A percentile compares a stretch with the other conserved stretches of the same genome.
Conservation (phyloP, 148 eudicot genomes). For the Vaccinium macrocarpon region DNA sequence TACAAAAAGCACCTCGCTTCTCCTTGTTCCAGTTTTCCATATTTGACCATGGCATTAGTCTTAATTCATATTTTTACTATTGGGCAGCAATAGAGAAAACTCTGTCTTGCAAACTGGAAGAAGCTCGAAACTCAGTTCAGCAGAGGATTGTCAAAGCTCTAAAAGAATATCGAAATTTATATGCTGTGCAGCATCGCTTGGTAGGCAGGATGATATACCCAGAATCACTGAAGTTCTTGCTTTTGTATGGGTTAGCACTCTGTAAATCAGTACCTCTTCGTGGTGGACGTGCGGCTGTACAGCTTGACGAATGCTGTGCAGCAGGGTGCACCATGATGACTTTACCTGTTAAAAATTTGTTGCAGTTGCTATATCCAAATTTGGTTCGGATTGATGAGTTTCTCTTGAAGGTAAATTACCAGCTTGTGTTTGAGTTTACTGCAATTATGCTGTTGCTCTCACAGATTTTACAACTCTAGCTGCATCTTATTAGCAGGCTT, state of each 20-base stretch:
- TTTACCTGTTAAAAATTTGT: conserved; percentile 75
- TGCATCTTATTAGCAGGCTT: conserved; percentile 33
- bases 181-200: conserved; percentile 88
- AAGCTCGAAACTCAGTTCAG: conserved; percentile 66
- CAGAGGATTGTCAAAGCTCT: conserved; percentile 71
- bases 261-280: conserved; percentile 79
- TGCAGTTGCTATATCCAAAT: conserved; percentile 82
- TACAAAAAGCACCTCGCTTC: conserved; percentile 23
- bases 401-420: conserved; percentile 53
- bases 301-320: conserved; percentile 93
- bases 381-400: conserved; percentile 76
- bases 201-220: conserved; percentile 93
- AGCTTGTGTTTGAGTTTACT: conserved; percentile 9
- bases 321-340: conserved; percentile 89
- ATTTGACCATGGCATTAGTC: neutral
- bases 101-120: conserved; percentile 77
- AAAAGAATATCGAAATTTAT: conserved; percentile 83
- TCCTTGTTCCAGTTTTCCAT: neutral
- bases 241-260: conserved; percentile 74
- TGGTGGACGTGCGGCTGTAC: conserved; percentile 85
- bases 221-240: conserved; percentile 77
- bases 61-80: neutral
- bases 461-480: neutral
- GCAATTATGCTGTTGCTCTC: conserved; percentile 15
- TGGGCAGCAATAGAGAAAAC: conserved; percentile 55